A percentile compares a stretch with the other conserved stretches of the same genome.
Conservation (phyloP, 257 asterid species). For the Penstemon barbatus region DNA sequence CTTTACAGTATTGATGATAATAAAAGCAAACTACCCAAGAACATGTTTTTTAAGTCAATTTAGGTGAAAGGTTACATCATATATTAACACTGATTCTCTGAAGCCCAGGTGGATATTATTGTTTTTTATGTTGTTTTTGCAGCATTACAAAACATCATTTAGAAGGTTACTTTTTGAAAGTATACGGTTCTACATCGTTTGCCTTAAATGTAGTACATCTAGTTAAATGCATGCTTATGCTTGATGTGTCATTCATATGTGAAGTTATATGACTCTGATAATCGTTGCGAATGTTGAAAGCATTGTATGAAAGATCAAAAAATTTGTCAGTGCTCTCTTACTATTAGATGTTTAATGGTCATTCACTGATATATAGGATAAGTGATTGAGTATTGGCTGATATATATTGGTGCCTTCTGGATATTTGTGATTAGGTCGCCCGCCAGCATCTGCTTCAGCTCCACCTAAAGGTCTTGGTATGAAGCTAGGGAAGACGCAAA, state of each 20-base stretch:
- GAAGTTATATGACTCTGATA: neutral
- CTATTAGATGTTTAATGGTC: slow-evolving; percentile 1
- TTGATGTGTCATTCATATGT: neutral
- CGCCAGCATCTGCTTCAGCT: slow-evolving; percentile 72
- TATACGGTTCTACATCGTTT: neutral
- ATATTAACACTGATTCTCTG: neutral
- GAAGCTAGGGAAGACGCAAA: slow-evolving; percentile 85
- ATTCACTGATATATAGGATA: neutral
- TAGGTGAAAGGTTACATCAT: neutral
- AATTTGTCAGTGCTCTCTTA: neutral
- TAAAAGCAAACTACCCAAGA: neutral
- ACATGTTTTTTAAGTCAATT: slow-evolving; percentile 4
- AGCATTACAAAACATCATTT: neutral
- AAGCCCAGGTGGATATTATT: neutral
- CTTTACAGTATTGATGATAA: neutral
- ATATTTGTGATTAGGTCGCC: slow-evolving; percentile 55
- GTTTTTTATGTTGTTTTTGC: slow-evolving; percentile 11
- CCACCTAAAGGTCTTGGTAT: slow-evolving; percentile 89
- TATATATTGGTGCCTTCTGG: slow-evolving; percentile 19
- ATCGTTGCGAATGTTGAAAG: neutral
- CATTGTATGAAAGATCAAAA: neutral
- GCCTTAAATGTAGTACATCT: neutral
- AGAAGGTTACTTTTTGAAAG: slow-evolving; percentile 1
- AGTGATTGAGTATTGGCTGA: slow-evolving; percentile 23
- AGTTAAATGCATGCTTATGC: neutral